Percentiles rank a stretch among this genome's conserved stretches.
Evolutionary conservation across 2,329 filamentous ascomycete genomes (phyloP).

Genomic region (Diplodia corticola): DNA sequence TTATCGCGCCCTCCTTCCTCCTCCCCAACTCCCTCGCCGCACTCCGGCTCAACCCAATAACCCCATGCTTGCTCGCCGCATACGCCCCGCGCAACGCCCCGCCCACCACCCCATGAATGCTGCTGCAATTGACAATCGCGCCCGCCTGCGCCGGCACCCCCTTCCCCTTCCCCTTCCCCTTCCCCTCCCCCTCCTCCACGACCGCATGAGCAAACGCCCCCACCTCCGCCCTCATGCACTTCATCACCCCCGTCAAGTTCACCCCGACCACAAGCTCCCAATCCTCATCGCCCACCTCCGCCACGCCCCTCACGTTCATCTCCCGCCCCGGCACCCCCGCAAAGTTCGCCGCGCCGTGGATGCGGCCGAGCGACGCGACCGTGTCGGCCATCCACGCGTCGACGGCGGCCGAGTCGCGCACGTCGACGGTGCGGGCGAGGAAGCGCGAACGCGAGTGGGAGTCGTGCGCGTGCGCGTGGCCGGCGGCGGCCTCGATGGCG

Average conservation of each 20-base stretch:
- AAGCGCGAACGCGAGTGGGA: constrained; percentile 28
- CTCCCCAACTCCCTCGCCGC: constrained; percentile 44
- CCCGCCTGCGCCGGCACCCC: background rate
- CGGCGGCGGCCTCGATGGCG: constrained; percentile 22
- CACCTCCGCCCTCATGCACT: constrained; percentile 45
- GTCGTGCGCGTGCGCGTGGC: constrained; percentile 33
- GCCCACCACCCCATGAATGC: constrained; percentile 53
- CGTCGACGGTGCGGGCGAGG: constrained; percentile 42
- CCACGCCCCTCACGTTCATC: constrained; percentile 27
- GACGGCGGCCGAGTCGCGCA: constrained; percentile 51
- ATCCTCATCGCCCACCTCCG: constrained; percentile 40
- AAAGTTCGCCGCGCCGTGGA: constrained; percentile 59
- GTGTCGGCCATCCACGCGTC: constrained; percentile 53
- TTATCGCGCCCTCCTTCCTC: constrained; percentile 29
- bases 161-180: no score
- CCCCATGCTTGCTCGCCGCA: constrained; percentile 43
- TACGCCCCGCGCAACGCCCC: constrained; percentile 39
- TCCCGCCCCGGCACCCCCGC: constrained; percentile 45
- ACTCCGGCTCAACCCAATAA: constrained; percentile 42
- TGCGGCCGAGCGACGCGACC: constrained; percentile 47
- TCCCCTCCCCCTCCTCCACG: no score
- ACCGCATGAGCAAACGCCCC: constrained; percentile 28
- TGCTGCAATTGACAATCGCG: constrained; percentile 49
- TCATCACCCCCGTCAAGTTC: constrained; percentile 42
- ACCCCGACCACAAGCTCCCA: constrained; percentile 43